Evolutionary conservation across 805 yeast species (phyloP), one percentile per base, ranked within the genome.

Genomic region (Saturnispora sekii): DNA sequence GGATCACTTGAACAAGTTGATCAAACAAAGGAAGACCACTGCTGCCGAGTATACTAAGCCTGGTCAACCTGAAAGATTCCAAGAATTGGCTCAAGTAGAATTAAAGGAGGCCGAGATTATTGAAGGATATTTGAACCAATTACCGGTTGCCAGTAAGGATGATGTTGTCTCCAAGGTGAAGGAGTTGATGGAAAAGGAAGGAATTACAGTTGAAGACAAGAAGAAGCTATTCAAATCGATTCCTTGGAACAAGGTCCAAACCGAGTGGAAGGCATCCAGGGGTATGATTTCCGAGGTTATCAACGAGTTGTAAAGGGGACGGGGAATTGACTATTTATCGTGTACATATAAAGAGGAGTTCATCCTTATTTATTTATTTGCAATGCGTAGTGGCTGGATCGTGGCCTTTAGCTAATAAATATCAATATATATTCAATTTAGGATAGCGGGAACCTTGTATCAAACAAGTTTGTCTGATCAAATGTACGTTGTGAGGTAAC

Each of bases 61-160:
- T 33, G 63, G 67, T 14, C 55, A 70, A 18, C 64, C 65, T n/a
- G 74, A 69, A 47, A 58, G 69, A 48, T 68, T 68, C 42, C 60
- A 60, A 26, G 64, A 63, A 38, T 51, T 63, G 32, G 69, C 66
- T 5, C 52, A 55, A 21, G 63, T 60, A 38, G 76, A 70, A 55
- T 48, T 63, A 16, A 54, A 64, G 45, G 74, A 70, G 52, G 54
- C 62, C 4, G 55, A 55, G 4, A 56, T 66, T 41, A 59, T 70
- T 44, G 50, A 54, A 15, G 58, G 61, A 35, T 70, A 68, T 48
- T 43, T 64, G 32, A 41, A 49, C 9, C 32, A 48, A 15, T 51
- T 70, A 38, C 72, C 71, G 12, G 65, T 69, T 46, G 65, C 71
- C 1, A 49, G 64, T 0, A 54, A 53, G 8, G 61, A 53, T 4